Conservation (phyloP, 371 early-diverging fungal species). For the Rhizopus arrhizus region DNA sequence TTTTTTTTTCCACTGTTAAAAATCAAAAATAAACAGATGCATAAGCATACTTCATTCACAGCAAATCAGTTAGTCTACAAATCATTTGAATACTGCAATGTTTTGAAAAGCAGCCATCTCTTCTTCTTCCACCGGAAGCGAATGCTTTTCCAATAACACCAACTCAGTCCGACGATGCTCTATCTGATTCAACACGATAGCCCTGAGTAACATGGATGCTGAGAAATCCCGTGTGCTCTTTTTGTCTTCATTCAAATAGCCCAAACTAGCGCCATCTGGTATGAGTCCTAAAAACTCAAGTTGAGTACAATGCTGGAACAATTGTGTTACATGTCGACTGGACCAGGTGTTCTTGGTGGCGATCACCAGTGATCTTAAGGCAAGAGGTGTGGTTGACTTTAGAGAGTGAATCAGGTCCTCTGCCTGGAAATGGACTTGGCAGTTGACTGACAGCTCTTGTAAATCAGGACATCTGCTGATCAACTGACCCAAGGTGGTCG, state of each 20-base stretch:
- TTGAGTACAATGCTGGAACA: slow-evolving; percentile 32
- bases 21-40: too few species aligned
- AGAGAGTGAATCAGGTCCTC: slow-evolving; percentile 30
- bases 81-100: slow-evolving; percentile 6
- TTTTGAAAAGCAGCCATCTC: slow-evolving; percentile 10
- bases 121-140: slow-evolving; percentile 9
- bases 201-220: background rate
- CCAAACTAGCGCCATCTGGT: slow-evolving; percentile 16
- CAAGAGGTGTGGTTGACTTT: slow-evolving; percentile 6
- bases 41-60: too few species aligned
- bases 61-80: background rate
- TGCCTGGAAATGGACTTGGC: slow-evolving; percentile 45
- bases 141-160: background rate
- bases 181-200: background rate
- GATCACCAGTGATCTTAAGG: slow-evolving; percentile 30
- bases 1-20: background rate
- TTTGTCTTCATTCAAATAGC: background rate
- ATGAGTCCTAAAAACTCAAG: slow-evolving; percentile 32
- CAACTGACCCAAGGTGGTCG: slow-evolving; percentile 27
- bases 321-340: slow-evolving; percentile 27
- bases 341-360: slow-evolving; percentile 45
- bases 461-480: slow-evolving; percentile 34
- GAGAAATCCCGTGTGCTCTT: background rate
- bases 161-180: background rate
- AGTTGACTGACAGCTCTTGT: slow-evolving; percentile 27